Percentiles rank a stretch among this genome's conserved stretches.
phyloP scores from a whole-genome alignment of 1,284 basidiomycete genomes.

The Tylopilus orsonianus region DNA sequence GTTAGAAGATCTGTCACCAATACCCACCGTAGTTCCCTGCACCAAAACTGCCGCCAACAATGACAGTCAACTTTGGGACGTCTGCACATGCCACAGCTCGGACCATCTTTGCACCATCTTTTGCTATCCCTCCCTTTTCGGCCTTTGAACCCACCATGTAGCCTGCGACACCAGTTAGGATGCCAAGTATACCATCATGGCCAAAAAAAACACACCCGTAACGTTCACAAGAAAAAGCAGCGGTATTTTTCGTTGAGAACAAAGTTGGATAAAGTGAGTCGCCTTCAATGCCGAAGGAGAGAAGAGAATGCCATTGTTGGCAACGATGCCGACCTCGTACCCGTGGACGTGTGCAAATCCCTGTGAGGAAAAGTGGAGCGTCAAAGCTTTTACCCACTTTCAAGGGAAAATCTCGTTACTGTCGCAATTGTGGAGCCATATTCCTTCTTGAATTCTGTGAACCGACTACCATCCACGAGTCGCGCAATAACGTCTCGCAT shows the following conservation, averaged over 20 bases:
- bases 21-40: constrained; percentile 87
- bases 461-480: constrained; percentile 87
- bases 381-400: constrained; percentile 7
- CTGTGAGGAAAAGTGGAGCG: constrained; percentile 39
- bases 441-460: constrained; percentile 95
- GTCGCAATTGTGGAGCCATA: constrained; percentile 91
- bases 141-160: constrained; percentile 97
- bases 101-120: constrained; percentile 98
- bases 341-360: constrained; percentile 92
- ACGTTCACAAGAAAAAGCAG: constrained; percentile 94
- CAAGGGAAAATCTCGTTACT: constrained; percentile 42
- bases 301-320: constrained; percentile 93
- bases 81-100: constrained; percentile 93
- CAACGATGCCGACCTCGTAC: constrained; percentile 86
- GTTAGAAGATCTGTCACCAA: neutral
- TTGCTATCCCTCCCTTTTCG: constrained; percentile 93
- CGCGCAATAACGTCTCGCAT: constrained; percentile 93
- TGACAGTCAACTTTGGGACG: constrained; percentile 91
- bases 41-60: constrained; percentile 94
- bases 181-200: neutral
- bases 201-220: constrained; percentile 53
- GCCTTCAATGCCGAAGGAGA: constrained; percentile 93
- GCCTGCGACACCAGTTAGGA: constrained; percentile 40
- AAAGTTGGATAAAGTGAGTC: constrained; percentile 93
- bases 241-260: constrained; percentile 88